phyloP scores from a whole-genome alignment of 1,284 basidiomycete species.

The Cryptococcus sp. region DNA sequence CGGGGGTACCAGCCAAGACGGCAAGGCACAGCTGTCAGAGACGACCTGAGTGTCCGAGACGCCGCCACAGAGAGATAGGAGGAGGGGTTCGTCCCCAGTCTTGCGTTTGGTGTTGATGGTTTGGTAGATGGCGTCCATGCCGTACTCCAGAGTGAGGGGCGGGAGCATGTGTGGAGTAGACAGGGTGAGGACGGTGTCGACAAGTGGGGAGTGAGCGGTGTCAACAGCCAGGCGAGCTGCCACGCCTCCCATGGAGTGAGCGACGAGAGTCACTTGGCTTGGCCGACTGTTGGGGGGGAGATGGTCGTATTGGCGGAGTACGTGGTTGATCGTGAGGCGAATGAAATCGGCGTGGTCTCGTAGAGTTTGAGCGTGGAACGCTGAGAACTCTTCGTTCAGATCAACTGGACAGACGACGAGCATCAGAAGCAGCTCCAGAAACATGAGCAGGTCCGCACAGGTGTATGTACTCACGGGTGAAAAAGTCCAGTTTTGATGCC shows the following conservation, averaged over 20 bases:
- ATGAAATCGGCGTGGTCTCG: slow-evolving; percentile 78
- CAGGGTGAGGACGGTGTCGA: slow-evolving; percentile 87
- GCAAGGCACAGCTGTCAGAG: slow-evolving; percentile 81
- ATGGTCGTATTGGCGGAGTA: slow-evolving; percentile 67
- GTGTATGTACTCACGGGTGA: slow-evolving; percentile 59
- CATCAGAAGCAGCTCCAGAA: slow-evolving; percentile 1
- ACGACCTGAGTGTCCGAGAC: slow-evolving; percentile 88
- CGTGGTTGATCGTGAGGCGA: slow-evolving; percentile 66
- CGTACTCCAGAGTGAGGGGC: slow-evolving; percentile 71
- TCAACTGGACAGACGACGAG: slow-evolving; percentile 61
- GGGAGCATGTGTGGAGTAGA: slow-evolving; percentile 87
- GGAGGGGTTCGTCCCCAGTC: slow-evolving; percentile 56
- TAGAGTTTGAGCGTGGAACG: slow-evolving; percentile 87
- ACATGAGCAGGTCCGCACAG: not conserved
- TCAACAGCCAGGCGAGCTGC: slow-evolving; percentile 66
- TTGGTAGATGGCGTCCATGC: slow-evolving; percentile 72
- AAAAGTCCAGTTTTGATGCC: slow-evolving; percentile 68
- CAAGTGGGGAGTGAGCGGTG: slow-evolving; percentile 33
- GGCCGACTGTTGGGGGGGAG: slow-evolving; percentile 40
- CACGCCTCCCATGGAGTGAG: slow-evolving; percentile 98
- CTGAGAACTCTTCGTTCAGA: slow-evolving; percentile 96
- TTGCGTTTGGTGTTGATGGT: slow-evolving; percentile 45
- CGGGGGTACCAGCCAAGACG: slow-evolving; percentile 29
- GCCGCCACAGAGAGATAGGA: slow-evolving; percentile 88
- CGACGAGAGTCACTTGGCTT: slow-evolving; percentile 66